A percentile compares a stretch with the other conserved stretches of the same genome.
Conservation (phyloP, 23 red algal species). For the Cyanidioschyzon merolae region DNA sequence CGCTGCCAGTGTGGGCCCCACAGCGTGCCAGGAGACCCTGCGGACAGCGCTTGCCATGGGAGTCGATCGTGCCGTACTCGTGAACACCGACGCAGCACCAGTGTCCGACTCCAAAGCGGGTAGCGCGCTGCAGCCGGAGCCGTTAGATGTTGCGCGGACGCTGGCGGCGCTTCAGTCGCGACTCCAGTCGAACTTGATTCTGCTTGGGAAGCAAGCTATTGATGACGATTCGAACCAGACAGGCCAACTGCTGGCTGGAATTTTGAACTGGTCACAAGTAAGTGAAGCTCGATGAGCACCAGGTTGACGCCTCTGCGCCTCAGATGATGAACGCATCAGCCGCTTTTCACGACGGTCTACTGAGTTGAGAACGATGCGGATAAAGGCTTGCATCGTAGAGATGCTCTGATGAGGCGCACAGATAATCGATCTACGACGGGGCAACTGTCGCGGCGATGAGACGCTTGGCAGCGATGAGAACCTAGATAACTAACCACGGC, state of each 20-base stretch:
- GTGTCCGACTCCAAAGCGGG: neutral
- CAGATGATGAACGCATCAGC: neutral
- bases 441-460: no score
- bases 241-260: slow-evolving; percentile 75
- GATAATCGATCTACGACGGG: no score
- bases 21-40: slow-evolving; percentile 54
- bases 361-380: neutral
- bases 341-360: slow-evolving; percentile 77
- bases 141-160: slow-evolving; percentile 40
- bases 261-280: slow-evolving; percentile 91
- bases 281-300: neutral
- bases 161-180: slow-evolving; percentile 34
- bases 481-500: no score
- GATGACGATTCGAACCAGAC: slow-evolving; percentile 97
- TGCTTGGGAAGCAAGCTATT: slow-evolving; percentile 95
- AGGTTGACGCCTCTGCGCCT: neutral
- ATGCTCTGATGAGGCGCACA: neutral
- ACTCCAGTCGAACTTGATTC: slow-evolving; percentile 32
- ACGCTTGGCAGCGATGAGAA: no score
- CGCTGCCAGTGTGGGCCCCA: slow-evolving; percentile 57
- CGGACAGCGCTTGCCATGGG: slow-evolving; percentile 89
- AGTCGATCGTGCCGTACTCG: slow-evolving; percentile 54
- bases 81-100: neutral
- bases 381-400: neutral
- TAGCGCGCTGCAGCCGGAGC: slow-evolving; percentile 24